A percentile compares a stretch with the other conserved stretches of the same genome.
Evolutionary conservation across 495 filamentous ascomycete species (phyloP).

Genomic region (Penicillium steckii): DNA sequence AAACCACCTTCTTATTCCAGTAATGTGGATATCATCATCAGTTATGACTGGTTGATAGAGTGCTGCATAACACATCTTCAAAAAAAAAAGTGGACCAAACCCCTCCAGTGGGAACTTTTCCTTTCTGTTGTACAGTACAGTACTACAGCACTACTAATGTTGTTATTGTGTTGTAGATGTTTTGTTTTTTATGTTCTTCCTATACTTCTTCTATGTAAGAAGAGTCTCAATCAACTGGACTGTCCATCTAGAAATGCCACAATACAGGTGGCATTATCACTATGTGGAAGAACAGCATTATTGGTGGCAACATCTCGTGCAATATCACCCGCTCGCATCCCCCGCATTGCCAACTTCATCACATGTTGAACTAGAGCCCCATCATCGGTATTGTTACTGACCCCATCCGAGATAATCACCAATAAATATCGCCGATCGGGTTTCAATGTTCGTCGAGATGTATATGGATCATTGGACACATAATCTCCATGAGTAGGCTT

Average conservation of each 20-base stretch:
- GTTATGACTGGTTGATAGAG: conserved; percentile 1
- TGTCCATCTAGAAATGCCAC: conserved; percentile 33
- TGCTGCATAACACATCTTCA: conserved; percentile 26
- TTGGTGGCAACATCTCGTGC: conserved; percentile 26
- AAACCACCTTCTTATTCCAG: conserved; percentile 31
- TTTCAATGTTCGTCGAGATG: conserved; percentile 21
- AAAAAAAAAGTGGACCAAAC: too few species aligned
- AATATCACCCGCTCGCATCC: conserved; percentile 31
- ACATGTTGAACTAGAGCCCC: conserved; percentile 31
- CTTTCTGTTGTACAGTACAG: neutral
- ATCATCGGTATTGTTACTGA: conserved; percentile 32
- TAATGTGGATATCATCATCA: conserved; percentile 8
- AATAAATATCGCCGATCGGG: conserved; percentile 30
- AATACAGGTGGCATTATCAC: conserved; percentile 38
- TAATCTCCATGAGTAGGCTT: conserved; percentile 26
- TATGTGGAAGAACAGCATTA: conserved; percentile 11
- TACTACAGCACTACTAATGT: neutral
- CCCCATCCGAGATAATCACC: conserved; percentile 32
- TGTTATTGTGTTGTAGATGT: neutral
- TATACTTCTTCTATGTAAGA: neutral
- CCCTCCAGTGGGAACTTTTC: neutral
- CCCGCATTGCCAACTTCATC: conserved; percentile 32
- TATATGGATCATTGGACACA: conserved; percentile 36
- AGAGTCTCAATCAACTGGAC: neutral
- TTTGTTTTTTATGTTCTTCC: neutral